These are phyloP conservation scores for Kluyveromyces wickerhamii DNA, from an alignment of 805 yeast species.

Conservation along the genomic window DNA sequence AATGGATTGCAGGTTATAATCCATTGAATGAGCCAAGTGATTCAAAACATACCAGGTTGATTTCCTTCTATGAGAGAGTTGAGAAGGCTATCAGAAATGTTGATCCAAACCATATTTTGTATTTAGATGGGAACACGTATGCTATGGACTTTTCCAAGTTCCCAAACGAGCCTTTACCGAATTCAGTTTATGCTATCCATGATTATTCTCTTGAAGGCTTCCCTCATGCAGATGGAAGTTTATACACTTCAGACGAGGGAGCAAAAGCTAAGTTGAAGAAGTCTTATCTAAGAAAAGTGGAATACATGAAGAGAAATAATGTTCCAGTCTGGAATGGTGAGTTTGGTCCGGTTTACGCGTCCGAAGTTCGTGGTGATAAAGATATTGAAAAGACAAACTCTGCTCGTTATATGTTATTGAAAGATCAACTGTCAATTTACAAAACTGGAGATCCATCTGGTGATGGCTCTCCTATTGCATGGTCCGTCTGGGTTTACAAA, in stretches of 20 bases:
- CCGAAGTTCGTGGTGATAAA: conserved; percentile 35
- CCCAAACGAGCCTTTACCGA: conserved; percentile 34
- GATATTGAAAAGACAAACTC: conserved; percentile 33
- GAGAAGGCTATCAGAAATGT: conserved; percentile 36
- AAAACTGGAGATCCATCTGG: conserved; percentile 41
- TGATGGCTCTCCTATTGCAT: conserved; percentile 36
- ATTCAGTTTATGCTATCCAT: conserved; percentile 44
- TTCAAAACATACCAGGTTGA: conserved; percentile 35
- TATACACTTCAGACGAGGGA: conserved; percentile 31
- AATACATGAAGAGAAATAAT: conserved; percentile 32
- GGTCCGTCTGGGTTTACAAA: conserved; percentile 49
- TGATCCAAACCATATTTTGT: conserved; percentile 43
- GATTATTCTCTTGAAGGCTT: conserved; percentile 41
- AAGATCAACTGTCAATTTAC: conserved; percentile 40
- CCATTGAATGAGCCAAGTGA: conserved; percentile 47
- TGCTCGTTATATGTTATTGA: conserved; percentile 36
- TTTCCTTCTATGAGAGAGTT: conserved; percentile 32
- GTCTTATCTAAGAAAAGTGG: conserved; percentile 39
- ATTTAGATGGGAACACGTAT: conserved; percentile 44
- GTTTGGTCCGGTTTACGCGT: conserved; percentile 44
- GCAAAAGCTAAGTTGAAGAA: conserved; percentile 31
- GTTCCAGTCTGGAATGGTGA: conserved; percentile 51
- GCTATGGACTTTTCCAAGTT: conserved; percentile 44
- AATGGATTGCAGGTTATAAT: conserved; percentile 50
- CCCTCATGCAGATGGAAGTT: conserved; percentile 31